Evolutionary conservation across 495 filamentous ascomycete species (phyloP).

Genomic region (Neurospora africana): DNA sequence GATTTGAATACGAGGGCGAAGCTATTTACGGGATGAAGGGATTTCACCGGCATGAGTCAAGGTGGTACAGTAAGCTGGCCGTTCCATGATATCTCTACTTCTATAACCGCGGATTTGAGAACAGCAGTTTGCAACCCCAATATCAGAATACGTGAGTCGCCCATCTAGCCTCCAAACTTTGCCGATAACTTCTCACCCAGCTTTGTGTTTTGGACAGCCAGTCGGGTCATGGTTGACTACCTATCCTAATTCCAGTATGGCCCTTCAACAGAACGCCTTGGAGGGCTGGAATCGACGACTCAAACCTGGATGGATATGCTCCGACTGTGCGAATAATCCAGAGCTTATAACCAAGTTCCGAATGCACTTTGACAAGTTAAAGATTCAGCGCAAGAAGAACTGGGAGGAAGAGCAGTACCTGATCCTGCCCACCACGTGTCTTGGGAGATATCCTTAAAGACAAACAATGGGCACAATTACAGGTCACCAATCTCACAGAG

Average conservation of each 20-base stretch:
- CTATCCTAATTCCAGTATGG: neutral
- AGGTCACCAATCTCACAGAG: constrained; percentile 3
- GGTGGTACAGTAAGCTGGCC: neutral
- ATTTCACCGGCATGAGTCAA: neutral
- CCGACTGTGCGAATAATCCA: neutral
- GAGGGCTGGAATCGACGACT: neutral
- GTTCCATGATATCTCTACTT: too few relatives aligned
- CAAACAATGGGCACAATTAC: constrained; percentile 21
- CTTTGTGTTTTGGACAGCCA: neutral
- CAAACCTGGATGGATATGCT: neutral
- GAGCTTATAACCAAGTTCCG: neutral
- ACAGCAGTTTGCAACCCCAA: neutral
- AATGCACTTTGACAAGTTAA: neutral
- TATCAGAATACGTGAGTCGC: neutral
- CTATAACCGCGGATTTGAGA: neutral
- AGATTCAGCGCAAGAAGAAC: neutral
- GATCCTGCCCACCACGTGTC: constrained; percentile 20
- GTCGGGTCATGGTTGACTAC: neutral
- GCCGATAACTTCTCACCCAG: neutral
- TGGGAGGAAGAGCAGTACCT: constrained; percentile 13
- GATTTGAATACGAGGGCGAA: neutral
- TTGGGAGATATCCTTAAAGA: constrained; percentile 18
- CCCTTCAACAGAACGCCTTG: neutral
- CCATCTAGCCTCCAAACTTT: neutral
- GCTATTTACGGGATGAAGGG: neutral